Evolutionary conservation across 2,329 filamentous ascomycete species (phyloP).

Genomic region (Didymella keratinophila): DNA sequence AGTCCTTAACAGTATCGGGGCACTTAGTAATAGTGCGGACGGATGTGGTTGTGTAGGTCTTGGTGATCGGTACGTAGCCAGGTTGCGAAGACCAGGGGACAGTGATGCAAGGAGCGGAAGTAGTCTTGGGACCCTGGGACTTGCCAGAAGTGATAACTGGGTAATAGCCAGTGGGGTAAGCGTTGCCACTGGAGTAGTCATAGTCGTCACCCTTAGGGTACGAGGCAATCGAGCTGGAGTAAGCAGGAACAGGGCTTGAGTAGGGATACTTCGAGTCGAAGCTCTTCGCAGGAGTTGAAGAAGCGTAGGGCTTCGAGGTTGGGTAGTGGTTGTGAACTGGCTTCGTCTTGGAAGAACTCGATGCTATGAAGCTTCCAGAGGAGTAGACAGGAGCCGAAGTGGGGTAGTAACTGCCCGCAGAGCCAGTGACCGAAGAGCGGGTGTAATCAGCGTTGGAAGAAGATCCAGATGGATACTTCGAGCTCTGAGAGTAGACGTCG

Average conservation of each 20-base stretch:
- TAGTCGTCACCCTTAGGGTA: not conserved
- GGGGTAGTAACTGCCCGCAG: not conserved
- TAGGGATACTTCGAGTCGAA: not conserved
- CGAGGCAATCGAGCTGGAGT: not conserved
- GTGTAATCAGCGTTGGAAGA: not conserved
- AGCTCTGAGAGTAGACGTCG: not conserved
- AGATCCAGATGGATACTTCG: not conserved
- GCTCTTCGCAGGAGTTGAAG: not conserved
- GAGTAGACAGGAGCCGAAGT: not conserved
- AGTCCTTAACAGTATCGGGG: not conserved
- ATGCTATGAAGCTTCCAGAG: not conserved
- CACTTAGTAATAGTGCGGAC: not conserved
- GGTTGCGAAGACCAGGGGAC: not conserved
- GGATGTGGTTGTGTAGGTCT: not conserved
- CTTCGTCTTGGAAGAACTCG: not conserved
- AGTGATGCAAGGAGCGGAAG: not conserved
- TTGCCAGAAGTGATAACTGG: not conserved
- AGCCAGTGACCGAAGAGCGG: not conserved
- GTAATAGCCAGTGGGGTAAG: not conserved
- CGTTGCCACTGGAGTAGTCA: not conserved
- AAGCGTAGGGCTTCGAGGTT: not conserved
- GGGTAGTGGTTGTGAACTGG: not conserved
- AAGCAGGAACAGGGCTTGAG: not conserved
- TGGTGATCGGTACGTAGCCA: slow-evolving; percentile 1
- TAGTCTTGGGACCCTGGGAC: not conserved